Conservation (phyloP, 2,329 filamentous ascomycete genomes). For the Escovopsis sp. region DNA sequence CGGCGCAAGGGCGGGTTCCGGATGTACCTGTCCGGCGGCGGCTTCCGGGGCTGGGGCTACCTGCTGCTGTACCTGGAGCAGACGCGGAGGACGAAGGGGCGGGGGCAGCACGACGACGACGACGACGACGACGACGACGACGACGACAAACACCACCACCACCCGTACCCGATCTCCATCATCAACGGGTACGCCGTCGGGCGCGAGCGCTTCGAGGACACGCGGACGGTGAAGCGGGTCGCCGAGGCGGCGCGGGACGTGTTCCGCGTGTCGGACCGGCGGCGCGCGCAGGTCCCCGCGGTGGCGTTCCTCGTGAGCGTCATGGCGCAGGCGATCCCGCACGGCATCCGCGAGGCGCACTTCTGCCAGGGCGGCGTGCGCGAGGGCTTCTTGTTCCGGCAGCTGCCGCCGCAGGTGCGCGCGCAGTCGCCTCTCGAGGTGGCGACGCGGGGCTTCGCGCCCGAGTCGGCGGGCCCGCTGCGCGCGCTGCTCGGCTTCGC, state of each 20-base stretch:
- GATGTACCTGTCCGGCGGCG: constrained; percentile 55
- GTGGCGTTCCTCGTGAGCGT: constrained; percentile 53
- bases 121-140: too few species aligned
- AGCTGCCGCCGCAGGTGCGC: constrained; percentile 31
- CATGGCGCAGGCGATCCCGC: constrained; percentile 43
- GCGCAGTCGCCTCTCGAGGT: constrained; percentile 42
- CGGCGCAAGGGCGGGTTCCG: constrained; percentile 33
- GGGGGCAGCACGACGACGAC: too few species aligned
- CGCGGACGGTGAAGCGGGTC: constrained; percentile 18
- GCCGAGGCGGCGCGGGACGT: constrained; percentile 20
- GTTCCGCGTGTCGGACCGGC: constrained; percentile 51
- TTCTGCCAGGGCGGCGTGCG: constrained; percentile 61
- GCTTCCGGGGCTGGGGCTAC: constrained; percentile 59
- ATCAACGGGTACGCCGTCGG: constrained; percentile 53
- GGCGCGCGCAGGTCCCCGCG: constrained; percentile 52
- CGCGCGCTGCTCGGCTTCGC: constrained; percentile 31
- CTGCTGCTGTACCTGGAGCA: constrained; percentile 44
- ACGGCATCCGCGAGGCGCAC: constrained; percentile 42
- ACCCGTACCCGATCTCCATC: constrained; percentile 49
- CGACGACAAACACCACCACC: too few species aligned
- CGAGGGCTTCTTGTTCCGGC: constrained; percentile 49
- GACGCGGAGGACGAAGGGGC: too few species aligned
- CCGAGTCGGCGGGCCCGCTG: constrained; percentile 30
- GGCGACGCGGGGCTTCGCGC: constrained; percentile 39
- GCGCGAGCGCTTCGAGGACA: constrained; percentile 36